phyloP scores from a whole-genome alignment of 331 rosid species.

The Quercus lobata region DNA sequence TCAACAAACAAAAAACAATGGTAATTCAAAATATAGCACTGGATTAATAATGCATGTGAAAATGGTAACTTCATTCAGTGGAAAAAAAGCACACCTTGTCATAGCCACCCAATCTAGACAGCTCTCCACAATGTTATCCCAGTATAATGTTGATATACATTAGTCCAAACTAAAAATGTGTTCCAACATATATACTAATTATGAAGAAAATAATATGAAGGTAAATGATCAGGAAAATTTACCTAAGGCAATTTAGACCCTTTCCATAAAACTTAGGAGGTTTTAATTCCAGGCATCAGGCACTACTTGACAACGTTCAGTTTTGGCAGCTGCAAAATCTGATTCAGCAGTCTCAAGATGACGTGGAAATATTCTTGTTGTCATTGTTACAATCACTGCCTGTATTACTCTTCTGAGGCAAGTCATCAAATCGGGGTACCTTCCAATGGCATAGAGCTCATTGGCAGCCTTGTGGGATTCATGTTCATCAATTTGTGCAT shows the following conservation, averaged over 20 bases:
- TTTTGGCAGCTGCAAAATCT: slow-evolving; percentile 29
- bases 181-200: not conserved
- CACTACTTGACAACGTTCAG: slow-evolving; percentile 35
- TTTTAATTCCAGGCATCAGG: slow-evolving; percentile 41
- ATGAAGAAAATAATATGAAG: not conserved
- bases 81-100: slow-evolving; percentile 66
- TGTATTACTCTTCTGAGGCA: slow-evolving; percentile 14
- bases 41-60: not conserved
- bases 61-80: not conserved
- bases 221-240: slow-evolving; percentile 27
- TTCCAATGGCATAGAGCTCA: slow-evolving; percentile 6
- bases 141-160: not conserved
- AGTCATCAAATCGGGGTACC: slow-evolving; percentile 17
- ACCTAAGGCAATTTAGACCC: slow-evolving; percentile 92
- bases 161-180: not conserved
- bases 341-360: slow-evolving; percentile 4
- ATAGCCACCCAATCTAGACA: slow-evolving; percentile 94
- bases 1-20: not conserved
- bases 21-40: not conserved
- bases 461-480: slow-evolving; percentile 23
- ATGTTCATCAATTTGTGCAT: slow-evolving; percentile 12
- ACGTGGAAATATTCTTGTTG: not conserved
- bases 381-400: not conserved
- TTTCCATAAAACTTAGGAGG: slow-evolving; percentile 93
- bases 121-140: slow-evolving; percentile 45